Evolutionary conservation across 768 basidiomycete species (phyloP).

Genomic region (Leccinum aurantiacum): DNA sequence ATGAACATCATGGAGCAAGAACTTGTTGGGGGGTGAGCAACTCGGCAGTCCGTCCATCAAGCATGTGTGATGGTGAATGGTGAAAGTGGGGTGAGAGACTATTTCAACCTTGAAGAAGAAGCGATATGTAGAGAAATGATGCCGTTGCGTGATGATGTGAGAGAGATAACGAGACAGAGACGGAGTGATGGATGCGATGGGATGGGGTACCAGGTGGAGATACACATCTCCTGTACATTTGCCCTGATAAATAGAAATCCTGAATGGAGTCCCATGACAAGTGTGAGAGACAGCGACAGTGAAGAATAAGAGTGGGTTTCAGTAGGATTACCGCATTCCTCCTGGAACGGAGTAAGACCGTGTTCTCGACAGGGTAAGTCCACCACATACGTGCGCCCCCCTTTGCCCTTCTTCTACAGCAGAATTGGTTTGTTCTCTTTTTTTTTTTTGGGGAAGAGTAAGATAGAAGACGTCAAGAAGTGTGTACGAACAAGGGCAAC

Average conservation of each 20-base stretch:
- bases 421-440: slow-evolving; percentile 4
- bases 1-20: slow-evolving; percentile 16
- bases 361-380: slow-evolving; percentile 21
- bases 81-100: slow-evolving; percentile 10
- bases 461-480: slow-evolving; percentile 7
- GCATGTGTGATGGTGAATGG: slow-evolving; percentile 17
- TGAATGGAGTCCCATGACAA: slow-evolving; percentile 30
- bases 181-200: slow-evolving; percentile 26
- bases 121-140: slow-evolving; percentile 28
- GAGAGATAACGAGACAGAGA: slow-evolving; percentile 21
- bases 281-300: slow-evolving; percentile 18
- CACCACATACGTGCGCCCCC: slow-evolving; percentile 10
- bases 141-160: slow-evolving; percentile 30
- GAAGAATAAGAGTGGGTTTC: slow-evolving; percentile 18
- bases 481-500: slow-evolving; percentile 15
- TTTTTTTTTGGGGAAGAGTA: slow-evolving; percentile 11
- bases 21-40: slow-evolving; percentile 17
- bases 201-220: slow-evolving; percentile 26
- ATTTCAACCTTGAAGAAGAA: slow-evolving; percentile 20
- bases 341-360: slow-evolving; percentile 23
- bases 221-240: slow-evolving; percentile 28
- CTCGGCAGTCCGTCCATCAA: slow-evolving; percentile 23
- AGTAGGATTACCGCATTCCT: slow-evolving; percentile 22
- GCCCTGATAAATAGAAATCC: slow-evolving; percentile 37
- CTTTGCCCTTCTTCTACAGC: slow-evolving; percentile 9